These are phyloP conservation scores for Setaria italica DNA, from an alignment of 202 grass and related monocot species.

Conservation along the genomic window DNA sequence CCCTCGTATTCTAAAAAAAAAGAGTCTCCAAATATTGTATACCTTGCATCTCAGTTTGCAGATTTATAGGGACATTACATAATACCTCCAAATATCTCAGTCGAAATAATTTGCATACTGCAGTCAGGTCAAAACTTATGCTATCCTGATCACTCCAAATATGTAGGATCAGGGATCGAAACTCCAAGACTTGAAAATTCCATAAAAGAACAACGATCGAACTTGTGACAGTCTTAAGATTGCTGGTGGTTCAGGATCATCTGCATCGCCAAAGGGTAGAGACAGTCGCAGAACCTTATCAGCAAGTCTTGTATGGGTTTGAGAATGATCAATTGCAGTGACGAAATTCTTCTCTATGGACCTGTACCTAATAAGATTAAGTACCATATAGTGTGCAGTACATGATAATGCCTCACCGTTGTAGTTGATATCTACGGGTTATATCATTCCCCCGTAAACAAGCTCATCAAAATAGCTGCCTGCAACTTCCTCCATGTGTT, in stretches of 20 bases:
- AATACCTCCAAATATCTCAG: constrained; percentile 11
- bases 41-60: background rate
- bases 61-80: background rate
- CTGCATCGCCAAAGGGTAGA: background rate
- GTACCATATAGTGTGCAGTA: constrained; percentile 42
- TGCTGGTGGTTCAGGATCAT: background rate
- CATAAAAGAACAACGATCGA: constrained; percentile 16
- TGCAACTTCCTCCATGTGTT: background rate
- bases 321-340: background rate
- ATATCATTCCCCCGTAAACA: constrained; percentile 17
- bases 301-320: background rate
- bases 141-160: background rate
- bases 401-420: constrained; percentile 19
- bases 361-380: constrained; percentile 25
- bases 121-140: background rate
- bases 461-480: constrained; percentile 42
- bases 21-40: constrained; percentile 18
- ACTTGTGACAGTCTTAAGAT: constrained; percentile 39
- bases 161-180: background rate
- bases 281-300: constrained; percentile 40
- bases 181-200: background rate
- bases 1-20: no score
- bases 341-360: constrained; percentile 35
- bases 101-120: background rate
- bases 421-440: background rate